Percentiles rank a stretch among this genome's conserved stretches.
Evolutionary conservation across 345 rosid species (phyloP).

Genomic region (Noccaea caerulescens): DNA sequence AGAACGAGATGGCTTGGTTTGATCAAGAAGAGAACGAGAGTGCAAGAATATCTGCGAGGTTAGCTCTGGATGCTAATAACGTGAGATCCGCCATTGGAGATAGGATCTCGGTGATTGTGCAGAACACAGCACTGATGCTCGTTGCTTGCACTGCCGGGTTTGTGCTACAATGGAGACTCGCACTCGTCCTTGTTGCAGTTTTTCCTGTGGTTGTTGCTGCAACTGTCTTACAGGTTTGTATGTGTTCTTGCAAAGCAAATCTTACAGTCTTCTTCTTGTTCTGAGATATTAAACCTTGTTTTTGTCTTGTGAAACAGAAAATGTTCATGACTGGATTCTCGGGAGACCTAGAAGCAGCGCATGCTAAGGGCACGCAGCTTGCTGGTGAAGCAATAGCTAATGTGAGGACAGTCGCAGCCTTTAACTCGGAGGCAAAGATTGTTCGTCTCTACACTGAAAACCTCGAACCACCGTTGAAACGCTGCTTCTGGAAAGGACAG

Average conservation of each 20-base stretch:
- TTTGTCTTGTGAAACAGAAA: constrained; percentile 61
- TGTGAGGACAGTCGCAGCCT: constrained; percentile 94
- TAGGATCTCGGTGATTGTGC: constrained; percentile 91
- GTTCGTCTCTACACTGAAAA: constrained; percentile 79
- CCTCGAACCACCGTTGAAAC: constrained; percentile 75
- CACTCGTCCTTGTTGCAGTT: constrained; percentile 90
- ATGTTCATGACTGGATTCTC: constrained; percentile 99
- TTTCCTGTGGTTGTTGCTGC: constrained; percentile 99
- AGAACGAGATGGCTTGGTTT: constrained; percentile 97
- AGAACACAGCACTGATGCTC: constrained; percentile 91
- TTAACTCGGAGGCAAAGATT: constrained; percentile 89
- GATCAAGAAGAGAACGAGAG: constrained; percentile 99
- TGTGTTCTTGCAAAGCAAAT: constrained; percentile 25
- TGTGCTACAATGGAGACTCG: constrained; percentile 98
- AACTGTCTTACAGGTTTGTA: constrained; percentile 87
- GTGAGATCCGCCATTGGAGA: constrained; percentile 99
- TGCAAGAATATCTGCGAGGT: constrained; percentile 83
- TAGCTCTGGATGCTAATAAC: constrained; percentile 95
- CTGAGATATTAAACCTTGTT: background rate
- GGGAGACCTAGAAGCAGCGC: constrained; percentile 92
- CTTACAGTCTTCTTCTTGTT: background rate
- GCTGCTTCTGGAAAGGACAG: constrained; percentile 99
- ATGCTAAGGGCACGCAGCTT: constrained; percentile 91
- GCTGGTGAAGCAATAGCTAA: constrained; percentile 99
- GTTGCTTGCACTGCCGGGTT: constrained; percentile 98